phyloP scores from a whole-genome alignment of 768 basidiomycete species.

The Rhodotorula diobovata region DNA sequence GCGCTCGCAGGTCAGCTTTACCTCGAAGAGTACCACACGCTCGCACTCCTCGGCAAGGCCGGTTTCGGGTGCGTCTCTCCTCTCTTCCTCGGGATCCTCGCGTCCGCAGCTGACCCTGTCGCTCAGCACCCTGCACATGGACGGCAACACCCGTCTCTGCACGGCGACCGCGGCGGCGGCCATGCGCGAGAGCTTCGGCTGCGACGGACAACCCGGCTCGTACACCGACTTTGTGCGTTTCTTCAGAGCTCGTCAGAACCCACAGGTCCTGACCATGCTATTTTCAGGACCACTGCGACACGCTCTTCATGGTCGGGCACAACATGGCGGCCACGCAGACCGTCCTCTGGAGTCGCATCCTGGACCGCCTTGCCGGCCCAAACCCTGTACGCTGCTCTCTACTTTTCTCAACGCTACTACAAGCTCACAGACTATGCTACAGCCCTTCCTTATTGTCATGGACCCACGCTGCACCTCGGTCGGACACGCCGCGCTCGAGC shows the following conservation, averaged over 20 bases:
- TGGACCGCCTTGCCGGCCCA: constrained; percentile 37
- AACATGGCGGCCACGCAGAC: constrained; percentile 41
- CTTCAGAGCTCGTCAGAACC: too few relatives aligned
- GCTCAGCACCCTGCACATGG: constrained; percentile 38
- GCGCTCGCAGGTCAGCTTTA: constrained; percentile 32
- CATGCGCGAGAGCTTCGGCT: constrained; percentile 41
- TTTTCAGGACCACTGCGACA: constrained; percentile 25
- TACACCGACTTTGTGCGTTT: constrained; percentile 25
- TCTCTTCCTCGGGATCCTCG: not conserved
- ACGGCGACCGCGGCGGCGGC: constrained; percentile 41
- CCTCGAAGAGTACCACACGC: constrained; percentile 41
- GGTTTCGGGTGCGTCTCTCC: not conserved
- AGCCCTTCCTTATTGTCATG: constrained; percentile 35
- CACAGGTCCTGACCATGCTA: not conserved
- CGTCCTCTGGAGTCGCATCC: constrained; percentile 39
- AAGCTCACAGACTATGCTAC: too few relatives aligned
- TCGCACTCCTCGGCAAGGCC: constrained; percentile 40
- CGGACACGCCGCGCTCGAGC: constrained; percentile 27
- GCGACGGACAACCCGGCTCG: constrained; percentile 38
- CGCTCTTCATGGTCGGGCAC: constrained; percentile 39
- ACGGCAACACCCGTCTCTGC: constrained; percentile 41
- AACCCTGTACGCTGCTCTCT: constrained; percentile 22
- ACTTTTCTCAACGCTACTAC: too few relatives aligned
- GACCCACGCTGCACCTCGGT: constrained; percentile 37
- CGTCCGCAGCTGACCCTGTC: not conserved